Conservation (phyloP, 2,329 filamentous ascomycete species). For the Aureobasidium melanogenum region DNA sequence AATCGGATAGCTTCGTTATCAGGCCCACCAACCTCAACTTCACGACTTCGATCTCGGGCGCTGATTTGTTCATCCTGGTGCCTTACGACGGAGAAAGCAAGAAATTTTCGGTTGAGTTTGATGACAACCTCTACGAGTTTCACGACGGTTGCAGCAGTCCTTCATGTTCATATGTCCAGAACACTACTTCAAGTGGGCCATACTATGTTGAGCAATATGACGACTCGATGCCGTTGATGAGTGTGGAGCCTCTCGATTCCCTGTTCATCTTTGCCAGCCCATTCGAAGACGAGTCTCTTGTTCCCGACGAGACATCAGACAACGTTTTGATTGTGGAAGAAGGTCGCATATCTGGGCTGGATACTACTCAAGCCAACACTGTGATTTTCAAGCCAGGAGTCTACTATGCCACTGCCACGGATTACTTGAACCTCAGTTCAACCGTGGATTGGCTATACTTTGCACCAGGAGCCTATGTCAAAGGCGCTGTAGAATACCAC, state of each 20-base stretch:
- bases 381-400: not conserved
- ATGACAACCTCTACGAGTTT: not conserved
- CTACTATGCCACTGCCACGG: not conserved
- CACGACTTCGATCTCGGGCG: not conserved
- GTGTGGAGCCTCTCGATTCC: not conserved
- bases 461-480: constrained; percentile 1
- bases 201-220: not conserved
- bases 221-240: not conserved
- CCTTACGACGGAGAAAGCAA: not conserved
- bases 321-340: not conserved
- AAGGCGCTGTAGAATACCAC: not conserved
- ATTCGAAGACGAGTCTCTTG: not conserved
- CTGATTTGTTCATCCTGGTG: not conserved
- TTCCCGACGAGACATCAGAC: not conserved
- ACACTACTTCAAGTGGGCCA: not conserved
- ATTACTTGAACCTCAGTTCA: not conserved
- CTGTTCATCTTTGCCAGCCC: constrained; percentile 4
- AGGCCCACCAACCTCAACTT: not conserved
- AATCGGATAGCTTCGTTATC: not conserved
- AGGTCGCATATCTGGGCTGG: not conserved
- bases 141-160: not conserved
- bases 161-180: not conserved
- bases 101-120: constrained; percentile 1
- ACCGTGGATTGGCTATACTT: constrained; percentile 1
- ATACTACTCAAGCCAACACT: not conserved